Conservation (phyloP, 257 asterid genomes). For the Voacanga thouarsii region DNA sequence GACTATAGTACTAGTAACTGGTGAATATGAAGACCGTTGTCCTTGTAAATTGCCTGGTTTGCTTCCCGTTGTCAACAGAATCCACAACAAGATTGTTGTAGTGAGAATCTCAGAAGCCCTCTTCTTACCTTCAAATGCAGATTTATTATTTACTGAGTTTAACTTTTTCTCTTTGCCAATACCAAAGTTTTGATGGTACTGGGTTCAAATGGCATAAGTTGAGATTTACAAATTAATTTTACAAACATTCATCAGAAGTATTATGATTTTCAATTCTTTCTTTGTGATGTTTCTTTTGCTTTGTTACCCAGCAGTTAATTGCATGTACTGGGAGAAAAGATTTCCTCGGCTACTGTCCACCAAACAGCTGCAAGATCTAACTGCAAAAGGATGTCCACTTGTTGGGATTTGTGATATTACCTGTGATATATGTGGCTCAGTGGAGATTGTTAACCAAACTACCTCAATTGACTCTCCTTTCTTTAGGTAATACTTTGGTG, state of each 20-base stretch:
- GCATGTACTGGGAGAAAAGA: constrained; percentile 97
- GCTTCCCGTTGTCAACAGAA: background rate
- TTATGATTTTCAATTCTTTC: background rate
- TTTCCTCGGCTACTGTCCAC: constrained; percentile 75
- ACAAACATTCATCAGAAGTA: background rate
- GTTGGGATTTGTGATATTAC: constrained; percentile 87
- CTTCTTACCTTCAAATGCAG: background rate
- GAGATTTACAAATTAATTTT: background rate
- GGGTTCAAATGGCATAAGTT: background rate
- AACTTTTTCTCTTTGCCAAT: background rate
- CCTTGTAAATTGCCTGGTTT: background rate
- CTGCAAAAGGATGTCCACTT: constrained; percentile 63
- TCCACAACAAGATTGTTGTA: background rate
- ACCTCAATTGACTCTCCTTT: constrained; percentile 91
- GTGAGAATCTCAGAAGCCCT: too few species aligned
- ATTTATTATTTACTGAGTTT: background rate
- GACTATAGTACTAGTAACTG: background rate
- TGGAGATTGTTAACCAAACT: constrained; percentile 72
- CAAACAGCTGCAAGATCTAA: constrained; percentile 67
- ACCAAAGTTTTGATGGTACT: background rate
- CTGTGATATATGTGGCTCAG: constrained; percentile 89
- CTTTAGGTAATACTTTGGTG: constrained; percentile 52
- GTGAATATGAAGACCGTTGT: background rate
- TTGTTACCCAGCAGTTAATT: constrained; percentile 58
- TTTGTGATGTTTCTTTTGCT: background rate